Percentiles rank a stretch among this genome's conserved stretches.
phyloP scores from a whole-genome alignment of 257 asterid species.

The Solanum chaucha region DNA sequence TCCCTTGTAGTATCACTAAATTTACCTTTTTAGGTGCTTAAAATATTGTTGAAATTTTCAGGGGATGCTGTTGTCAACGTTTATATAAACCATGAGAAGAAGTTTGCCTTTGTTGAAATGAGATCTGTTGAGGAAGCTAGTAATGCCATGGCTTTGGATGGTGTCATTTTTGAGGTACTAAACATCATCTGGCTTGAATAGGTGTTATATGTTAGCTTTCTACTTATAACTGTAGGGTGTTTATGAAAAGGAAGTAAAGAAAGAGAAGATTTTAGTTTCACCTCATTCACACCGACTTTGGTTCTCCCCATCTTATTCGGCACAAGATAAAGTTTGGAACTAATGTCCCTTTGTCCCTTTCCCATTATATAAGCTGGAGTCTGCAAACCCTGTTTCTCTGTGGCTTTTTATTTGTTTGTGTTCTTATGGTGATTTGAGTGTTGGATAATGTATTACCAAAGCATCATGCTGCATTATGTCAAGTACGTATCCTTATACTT shows the following conservation, averaged over 20 bases:
- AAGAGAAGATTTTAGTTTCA: background rate
- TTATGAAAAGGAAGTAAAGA: background rate
- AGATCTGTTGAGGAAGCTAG: conserved; percentile 99
- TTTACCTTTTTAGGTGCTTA: background rate
- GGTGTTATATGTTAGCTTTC: background rate
- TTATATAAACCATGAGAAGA: conserved; percentile 89
- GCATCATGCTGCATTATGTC: background rate
- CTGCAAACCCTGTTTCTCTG: background rate
- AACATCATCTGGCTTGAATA: background rate
- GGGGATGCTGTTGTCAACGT: conserved; percentile 97
- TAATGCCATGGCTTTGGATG: conserved; percentile 97
- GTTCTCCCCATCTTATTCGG: background rate
- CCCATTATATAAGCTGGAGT: background rate
- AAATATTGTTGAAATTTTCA: conserved; percentile 19
- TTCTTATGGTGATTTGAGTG: background rate
- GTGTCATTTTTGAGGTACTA: conserved; percentile 87
- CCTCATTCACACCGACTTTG: background rate
- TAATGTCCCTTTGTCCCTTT: background rate
- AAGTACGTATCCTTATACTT: background rate
- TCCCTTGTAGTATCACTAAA: background rate
- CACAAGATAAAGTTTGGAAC: background rate
- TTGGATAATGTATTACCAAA: background rate
- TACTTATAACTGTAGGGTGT: background rate
- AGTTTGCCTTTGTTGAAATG: conserved; percentile 97
- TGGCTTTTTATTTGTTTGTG: background rate